Evolutionary conservation across 441 rosid genomes (phyloP), one percentile per base, ranked within the genome.

Genomic region (Rhodomyrtus psidioides): DNA sequence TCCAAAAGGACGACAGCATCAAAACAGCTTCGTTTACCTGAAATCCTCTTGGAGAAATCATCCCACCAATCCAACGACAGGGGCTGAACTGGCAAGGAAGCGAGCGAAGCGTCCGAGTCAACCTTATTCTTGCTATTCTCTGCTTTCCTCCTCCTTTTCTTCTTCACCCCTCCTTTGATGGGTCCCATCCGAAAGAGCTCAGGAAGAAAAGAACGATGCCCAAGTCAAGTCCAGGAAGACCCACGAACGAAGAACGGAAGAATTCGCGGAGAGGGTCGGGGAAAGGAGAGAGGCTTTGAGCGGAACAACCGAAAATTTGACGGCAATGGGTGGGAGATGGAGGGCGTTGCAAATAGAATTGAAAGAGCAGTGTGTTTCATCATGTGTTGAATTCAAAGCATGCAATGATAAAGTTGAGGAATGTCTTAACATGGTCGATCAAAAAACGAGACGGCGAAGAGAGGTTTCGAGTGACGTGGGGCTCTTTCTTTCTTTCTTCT

Each of bases 41-140:
- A 89, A 86, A 95, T 90, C 90, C 95, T 93, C 83, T 82, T 90
- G 82, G 97, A 94, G 91, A 94, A 95, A 39, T 90, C 92, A 84
- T 93, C 94, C 96, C 96, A 95, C 97, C 98, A 94, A 90, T 95
- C 95, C 82, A 82, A 76, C 46, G 91, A 70, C 81, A 7, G 81
- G 81, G 81, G 81, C 81, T 70, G 81, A 24, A 12, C 17, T 39
- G 81, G 51, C 81, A 88, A 76, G 42, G 90, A 42, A 85, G 88
- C 84, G 86, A 90, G 90, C 85, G 94, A 85, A 85, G 86, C 92
- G 89, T 90, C 92, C 75, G 88, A 94, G 94, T 94, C 95, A 93
- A 91, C 94, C 83, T 91, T 91, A 89, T 93, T 93, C 81, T 70
- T 70, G 81, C 7, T 13, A 42, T 44, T 70, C 94, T 94, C 94